Evolutionary conservation across 2,329 filamentous ascomycete species (phyloP).

Genomic region (Emergomyces africanus): DNA sequence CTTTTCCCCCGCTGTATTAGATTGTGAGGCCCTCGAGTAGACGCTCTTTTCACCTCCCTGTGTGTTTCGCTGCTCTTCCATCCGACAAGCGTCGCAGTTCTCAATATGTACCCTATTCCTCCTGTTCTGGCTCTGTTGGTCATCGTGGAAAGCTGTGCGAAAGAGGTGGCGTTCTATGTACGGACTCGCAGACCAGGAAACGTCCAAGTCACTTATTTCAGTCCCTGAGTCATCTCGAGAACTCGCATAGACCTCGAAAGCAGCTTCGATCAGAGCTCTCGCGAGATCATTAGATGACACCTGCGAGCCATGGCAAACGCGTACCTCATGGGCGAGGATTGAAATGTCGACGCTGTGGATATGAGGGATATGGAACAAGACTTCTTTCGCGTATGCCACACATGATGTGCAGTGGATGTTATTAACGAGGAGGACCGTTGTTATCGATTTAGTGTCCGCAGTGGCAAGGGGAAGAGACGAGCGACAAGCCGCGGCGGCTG

Average conservation of each 20-base stretch:
- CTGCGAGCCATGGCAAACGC: slow-evolving; percentile 24
- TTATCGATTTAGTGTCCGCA: not conserved
- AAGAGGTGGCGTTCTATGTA: slow-evolving; percentile 19
- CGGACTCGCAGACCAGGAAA: slow-evolving; percentile 13
- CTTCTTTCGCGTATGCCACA: slow-evolving; percentile 32
- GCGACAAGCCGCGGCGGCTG: not conserved
- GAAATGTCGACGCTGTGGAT: slow-evolving; percentile 29
- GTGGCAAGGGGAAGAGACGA: not conserved
- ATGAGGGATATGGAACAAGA: slow-evolving; percentile 26
- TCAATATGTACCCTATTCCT: slow-evolving; percentile 31
- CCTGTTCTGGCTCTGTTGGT: slow-evolving; percentile 11
- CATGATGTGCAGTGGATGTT: slow-evolving; percentile 39
- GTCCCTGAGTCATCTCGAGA: slow-evolving; percentile 24
- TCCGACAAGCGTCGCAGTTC: slow-evolving; percentile 39
- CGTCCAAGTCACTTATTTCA: slow-evolving; percentile 24
- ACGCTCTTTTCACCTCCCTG: not conserved
- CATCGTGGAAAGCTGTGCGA: slow-evolving; percentile 12
- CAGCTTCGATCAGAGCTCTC: slow-evolving; percentile 29
- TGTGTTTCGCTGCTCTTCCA: slow-evolving; percentile 19
- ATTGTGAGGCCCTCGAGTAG: not conserved
- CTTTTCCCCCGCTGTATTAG: not conserved
- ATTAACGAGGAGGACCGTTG: slow-evolving; percentile 32
- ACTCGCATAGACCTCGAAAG: slow-evolving; percentile 35
- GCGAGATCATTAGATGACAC: slow-evolving; percentile 23
- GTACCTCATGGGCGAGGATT: slow-evolving; percentile 32